phyloP scores from a whole-genome alignment of 768 basidiomycete species.

The Pisolithus marmoratus region DNA sequence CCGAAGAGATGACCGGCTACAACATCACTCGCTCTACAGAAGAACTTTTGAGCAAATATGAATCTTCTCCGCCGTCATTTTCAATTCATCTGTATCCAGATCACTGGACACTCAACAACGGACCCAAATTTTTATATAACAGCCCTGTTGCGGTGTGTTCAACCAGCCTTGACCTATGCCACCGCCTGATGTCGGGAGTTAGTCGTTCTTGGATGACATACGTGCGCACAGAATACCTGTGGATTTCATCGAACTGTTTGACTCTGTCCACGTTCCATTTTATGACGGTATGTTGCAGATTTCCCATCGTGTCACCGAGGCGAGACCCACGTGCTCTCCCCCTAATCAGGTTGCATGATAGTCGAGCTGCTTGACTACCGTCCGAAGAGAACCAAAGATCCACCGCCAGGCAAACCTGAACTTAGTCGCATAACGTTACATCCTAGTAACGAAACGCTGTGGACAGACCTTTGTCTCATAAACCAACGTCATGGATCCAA shows the following conservation, averaged over 20 bases:
- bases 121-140: slow-evolving; percentile 77
- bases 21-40: slow-evolving; percentile 62
- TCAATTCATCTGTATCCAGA: slow-evolving; percentile 73
- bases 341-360: slow-evolving; percentile 66
- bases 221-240: slow-evolving; percentile 79
- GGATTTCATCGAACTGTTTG: slow-evolving; percentile 79
- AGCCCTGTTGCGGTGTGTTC: slow-evolving; percentile 58
- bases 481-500: slow-evolving; percentile 51
- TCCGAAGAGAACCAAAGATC: slow-evolving; percentile 51
- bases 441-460: slow-evolving; percentile 72
- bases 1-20: slow-evolving; percentile 56
- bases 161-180: neutral
- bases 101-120: slow-evolving; percentile 77
- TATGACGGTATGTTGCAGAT: slow-evolving; percentile 63
- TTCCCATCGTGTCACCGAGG: neutral
- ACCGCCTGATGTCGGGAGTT: slow-evolving; percentile 4
- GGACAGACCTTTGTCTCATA: slow-evolving; percentile 70
- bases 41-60: slow-evolving; percentile 54
- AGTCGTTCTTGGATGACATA: slow-evolving; percentile 82
- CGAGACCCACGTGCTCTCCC: slow-evolving; percentile 1
- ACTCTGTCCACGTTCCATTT: slow-evolving; percentile 66
- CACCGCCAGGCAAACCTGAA: slow-evolving; percentile 52
- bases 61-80: slow-evolving; percentile 63
- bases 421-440: slow-evolving; percentile 69
- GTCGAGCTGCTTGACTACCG: slow-evolving; percentile 80